Evolutionary conservation across 1,139 yeast species (phyloP).

Genomic region (Debaryomyces sp.): DNA sequence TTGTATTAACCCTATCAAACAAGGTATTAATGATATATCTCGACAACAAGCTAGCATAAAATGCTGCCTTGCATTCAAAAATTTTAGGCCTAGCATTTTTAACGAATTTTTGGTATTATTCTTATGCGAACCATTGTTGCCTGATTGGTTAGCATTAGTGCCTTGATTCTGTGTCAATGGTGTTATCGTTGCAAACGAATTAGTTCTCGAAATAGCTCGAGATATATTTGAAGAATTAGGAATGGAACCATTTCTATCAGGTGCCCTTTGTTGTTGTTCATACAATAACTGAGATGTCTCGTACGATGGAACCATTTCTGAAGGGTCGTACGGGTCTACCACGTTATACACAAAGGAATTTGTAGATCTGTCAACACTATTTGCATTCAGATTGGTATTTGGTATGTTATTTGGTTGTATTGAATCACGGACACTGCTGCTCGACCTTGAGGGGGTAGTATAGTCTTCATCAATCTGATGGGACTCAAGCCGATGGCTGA

Average conservation of each 20-base stretch:
- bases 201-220: constrained; percentile 16
- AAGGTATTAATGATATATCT: constrained; percentile 71
- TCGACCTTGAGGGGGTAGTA: constrained; percentile 16
- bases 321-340: constrained; percentile 29
- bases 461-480: constrained; percentile 43
- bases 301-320: constrained; percentile 47
- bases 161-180: neutral
- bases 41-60: constrained; percentile 71
- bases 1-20: constrained; percentile 57
- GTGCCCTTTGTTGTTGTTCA: constrained; percentile 13
- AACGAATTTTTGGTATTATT: constrained; percentile 26
- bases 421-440: constrained; percentile 12
- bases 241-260: constrained; percentile 9
- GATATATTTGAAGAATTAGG: constrained; percentile 9
- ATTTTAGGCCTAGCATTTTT: constrained; percentile 63
- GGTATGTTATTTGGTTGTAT: neutral
- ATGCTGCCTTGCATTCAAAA: constrained; percentile 76
- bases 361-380: neutral
- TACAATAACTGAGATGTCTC: constrained; percentile 47
- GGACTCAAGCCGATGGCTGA: constrained; percentile 33
- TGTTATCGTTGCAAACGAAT: constrained; percentile 12
- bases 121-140: constrained; percentile 6
- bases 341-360: constrained; percentile 1
- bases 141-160: neutral
- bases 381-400: neutral